Evolutionary conservation across 306 rosid species (phyloP), one percentile per base, ranked within the genome.

Genomic region (Vigna trinervia): DNA sequence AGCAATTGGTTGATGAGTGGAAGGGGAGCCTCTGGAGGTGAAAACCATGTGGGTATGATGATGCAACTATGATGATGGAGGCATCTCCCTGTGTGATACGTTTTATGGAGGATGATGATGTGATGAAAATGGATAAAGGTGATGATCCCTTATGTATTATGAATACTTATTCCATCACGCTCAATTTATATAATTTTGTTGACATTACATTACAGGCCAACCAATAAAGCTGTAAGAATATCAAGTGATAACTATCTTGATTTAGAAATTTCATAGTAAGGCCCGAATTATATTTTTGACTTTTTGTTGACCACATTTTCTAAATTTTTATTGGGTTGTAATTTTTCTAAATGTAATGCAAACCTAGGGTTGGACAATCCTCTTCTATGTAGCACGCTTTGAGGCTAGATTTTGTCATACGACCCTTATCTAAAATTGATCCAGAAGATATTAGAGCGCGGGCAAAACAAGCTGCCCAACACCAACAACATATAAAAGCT

Each of bases 361-460:
- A 17, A 17, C 19, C 50, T 54, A 58, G 77, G 85, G 19, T 17
- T 17, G 19, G 19, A 17, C 19, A 17, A 17, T 17, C 19, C 19
- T 17, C 99, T 70, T 81, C 94, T 26, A 82, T 94, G 78, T 92
- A 87, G 73, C 92, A 85, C 28, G 87, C 99, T 68, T 82, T 91
- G 56, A 90, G 97, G 78, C 99, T 96, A 89, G 99, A 92, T 90
- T 96, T 92, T 81, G 69, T 96, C 65, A 87, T 96, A 73, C 98
- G 97, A 0, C 98, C 98, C 60, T 96, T 85, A 66, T 94, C 98
- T 69, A 94, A 92, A 86, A 82, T 94, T 83, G 98, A 94, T 69
- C 96, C 96, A 5, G 98, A 94, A 46, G 97, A 92, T 87, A 53
- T 94, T 76, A 87, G 97, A 77, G 98, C 97, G n/a, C 89, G 95